Evolutionary conservation across 331 rosid genomes (phyloP).

Genomic region (Quercus phellos): DNA sequence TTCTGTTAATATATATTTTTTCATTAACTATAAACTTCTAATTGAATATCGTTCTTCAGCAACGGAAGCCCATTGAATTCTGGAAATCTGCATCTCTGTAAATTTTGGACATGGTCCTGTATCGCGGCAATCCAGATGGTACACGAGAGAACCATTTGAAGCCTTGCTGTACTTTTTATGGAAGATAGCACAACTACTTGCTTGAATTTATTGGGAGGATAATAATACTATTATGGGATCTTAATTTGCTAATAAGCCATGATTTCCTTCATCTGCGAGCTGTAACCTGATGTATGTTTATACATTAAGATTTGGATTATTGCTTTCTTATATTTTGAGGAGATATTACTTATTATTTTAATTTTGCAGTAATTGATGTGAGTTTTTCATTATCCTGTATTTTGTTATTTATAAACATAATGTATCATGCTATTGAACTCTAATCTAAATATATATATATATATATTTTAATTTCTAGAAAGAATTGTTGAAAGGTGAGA

Average conservation of each 20-base stretch:
- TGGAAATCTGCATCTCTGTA: constrained; percentile 65
- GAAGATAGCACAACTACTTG: background rate
- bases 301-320: background rate
- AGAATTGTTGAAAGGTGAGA: too few relatives aligned
- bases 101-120: constrained; percentile 16
- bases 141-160: background rate
- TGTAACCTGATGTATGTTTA: background rate
- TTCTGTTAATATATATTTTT: too few relatives aligned
- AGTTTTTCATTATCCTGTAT: too few relatives aligned
- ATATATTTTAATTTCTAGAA: too few relatives aligned
- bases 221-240: background rate
- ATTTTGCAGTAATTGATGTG: too few relatives aligned
- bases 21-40: background rate
- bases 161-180: background rate
- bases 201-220: background rate
- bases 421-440: too few relatives aligned
- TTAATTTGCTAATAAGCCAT: background rate
- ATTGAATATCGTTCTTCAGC: constrained; percentile 48
- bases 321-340: background rate
- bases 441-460: too few relatives aligned
- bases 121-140: background rate
- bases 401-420: too few relatives aligned
- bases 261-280: background rate
- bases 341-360: too few relatives aligned
- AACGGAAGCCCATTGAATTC: constrained; percentile 69